Conservation (phyloP, 306 rosid species). For the Elaeagnus macrophylla region DNA sequence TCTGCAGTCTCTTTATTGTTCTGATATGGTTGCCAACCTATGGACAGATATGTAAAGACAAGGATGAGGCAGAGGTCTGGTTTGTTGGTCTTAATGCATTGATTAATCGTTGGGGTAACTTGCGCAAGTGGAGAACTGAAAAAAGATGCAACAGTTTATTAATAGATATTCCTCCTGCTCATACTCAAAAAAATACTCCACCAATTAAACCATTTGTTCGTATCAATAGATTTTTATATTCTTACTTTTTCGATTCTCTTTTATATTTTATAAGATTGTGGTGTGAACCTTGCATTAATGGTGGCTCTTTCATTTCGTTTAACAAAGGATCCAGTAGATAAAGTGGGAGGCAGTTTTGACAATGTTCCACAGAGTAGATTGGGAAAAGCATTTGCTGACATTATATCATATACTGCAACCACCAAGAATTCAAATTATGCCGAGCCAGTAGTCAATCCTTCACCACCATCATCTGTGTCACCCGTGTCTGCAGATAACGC, state of each 20-base stretch:
- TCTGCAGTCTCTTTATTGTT: slow-evolving; percentile 5
- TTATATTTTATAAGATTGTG: slow-evolving; percentile 15
- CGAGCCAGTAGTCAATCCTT: slow-evolving; percentile 40
- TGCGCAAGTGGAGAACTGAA: slow-evolving; percentile 42
- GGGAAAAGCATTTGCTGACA: slow-evolving; percentile 77
- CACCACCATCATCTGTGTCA: slow-evolving; percentile 20
- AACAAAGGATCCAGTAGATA: slow-evolving; percentile 67
- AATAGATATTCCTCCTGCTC: slow-evolving; percentile 51
- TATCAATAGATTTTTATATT: slow-evolving; percentile 21
- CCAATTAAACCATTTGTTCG: slow-evolving; percentile 56
- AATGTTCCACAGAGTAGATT: slow-evolving; percentile 40
- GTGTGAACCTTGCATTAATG: slow-evolving; percentile 18
- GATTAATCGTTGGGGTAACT: slow-evolving; percentile 41
- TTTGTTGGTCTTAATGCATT: slow-evolving; percentile 87
- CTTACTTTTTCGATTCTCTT: not conserved
- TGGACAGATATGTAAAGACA: slow-evolving; percentile 93
- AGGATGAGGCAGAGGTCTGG: slow-evolving; percentile 98
- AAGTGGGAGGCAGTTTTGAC: slow-evolving; percentile 35
- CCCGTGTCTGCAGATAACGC: slow-evolving; percentile 52
- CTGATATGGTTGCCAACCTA: slow-evolving; percentile 22
- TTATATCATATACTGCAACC: slow-evolving; percentile 48
- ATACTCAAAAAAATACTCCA: slow-evolving; percentile 49
- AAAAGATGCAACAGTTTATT: slow-evolving; percentile 42
- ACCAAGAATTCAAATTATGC: slow-evolving; percentile 37
- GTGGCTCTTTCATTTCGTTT: slow-evolving; percentile 9